These are phyloP conservation scores for Scedosporium dehoogii DNA, from an alignment of 2,329 filamentous ascomycete genomes.

Conservation along the genomic window DNA sequence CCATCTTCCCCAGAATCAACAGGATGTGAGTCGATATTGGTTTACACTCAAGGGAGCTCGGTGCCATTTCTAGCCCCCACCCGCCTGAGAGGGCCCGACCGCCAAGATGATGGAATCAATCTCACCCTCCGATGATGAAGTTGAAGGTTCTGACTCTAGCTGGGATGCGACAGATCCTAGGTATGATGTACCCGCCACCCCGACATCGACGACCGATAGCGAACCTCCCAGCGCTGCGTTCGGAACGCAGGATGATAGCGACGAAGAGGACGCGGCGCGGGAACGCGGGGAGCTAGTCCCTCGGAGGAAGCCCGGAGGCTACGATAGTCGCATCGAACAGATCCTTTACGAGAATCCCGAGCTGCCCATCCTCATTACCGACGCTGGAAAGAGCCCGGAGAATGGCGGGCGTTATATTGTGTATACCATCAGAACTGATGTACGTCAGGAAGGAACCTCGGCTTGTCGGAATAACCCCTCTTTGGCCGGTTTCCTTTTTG, in stretches of 20 bases:
- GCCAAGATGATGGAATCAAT: conserved; percentile 27
- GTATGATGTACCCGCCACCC: conserved; percentile 63
- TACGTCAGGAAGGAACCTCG: conserved; percentile 31
- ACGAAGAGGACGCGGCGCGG: conserved; percentile 36
- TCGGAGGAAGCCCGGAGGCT: conserved; percentile 71
- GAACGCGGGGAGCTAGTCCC: conserved; percentile 34
- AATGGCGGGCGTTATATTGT: conserved; percentile 90
- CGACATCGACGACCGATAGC: conserved; percentile 54
- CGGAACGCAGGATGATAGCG: conserved; percentile 23
- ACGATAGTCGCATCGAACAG: conserved; percentile 93
- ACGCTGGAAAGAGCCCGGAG: conserved; percentile 91
- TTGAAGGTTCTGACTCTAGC: conserved; percentile 30
- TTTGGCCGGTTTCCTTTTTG: conserved; percentile 1
- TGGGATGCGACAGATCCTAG: conserved; percentile 40
- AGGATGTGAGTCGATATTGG: conserved; percentile 40
- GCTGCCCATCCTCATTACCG: conserved; percentile 80
- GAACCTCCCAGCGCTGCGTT: conserved; percentile 14
- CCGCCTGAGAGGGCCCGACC: conserved; percentile 1
- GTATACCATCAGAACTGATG: conserved; percentile 91
- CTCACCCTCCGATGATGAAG: conserved; percentile 20
- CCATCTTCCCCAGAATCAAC: conserved; percentile 50
- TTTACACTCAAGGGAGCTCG: neutral
- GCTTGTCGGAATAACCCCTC: neutral
- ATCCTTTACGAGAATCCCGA: conserved; percentile 93
- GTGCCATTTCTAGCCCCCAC: neutral